Evolutionary conservation across 2,329 filamentous ascomycete species (phyloP).

Genomic region (Diaporthe capsici): DNA sequence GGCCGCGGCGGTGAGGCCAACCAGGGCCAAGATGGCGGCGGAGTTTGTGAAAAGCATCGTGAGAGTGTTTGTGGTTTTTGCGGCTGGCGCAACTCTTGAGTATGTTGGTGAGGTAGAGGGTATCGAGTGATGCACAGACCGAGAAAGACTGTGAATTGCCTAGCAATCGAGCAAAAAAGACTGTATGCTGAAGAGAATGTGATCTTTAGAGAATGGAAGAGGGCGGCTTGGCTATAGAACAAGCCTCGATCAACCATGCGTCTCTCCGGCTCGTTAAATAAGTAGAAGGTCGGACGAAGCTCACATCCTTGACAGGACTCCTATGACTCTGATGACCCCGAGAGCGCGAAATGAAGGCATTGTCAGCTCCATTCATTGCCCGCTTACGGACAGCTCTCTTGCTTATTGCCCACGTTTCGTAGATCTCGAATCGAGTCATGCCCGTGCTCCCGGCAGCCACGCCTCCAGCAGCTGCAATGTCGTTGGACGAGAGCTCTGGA

Average conservation of each 20-base stretch:
- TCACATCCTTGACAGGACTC: conserved; percentile 4
- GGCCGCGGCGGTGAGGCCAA: conserved; percentile 20
- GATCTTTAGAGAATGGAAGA: conserved; percentile 28
- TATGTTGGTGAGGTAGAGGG: background rate
- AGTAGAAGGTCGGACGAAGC: background rate
- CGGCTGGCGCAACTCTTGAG: background rate
- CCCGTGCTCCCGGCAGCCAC: conserved; percentile 3
- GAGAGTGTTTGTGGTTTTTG: background rate
- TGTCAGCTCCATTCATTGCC: conserved; percentile 13
- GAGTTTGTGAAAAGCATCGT: conserved; percentile 28
- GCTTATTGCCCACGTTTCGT: conserved; percentile 22
- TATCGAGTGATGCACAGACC: background rate
- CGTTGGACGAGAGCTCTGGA: conserved; percentile 10
- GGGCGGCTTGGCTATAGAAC: conserved; percentile 21
- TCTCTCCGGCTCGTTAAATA: conserved; percentile 18
- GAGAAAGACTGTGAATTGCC: conserved; percentile 13
- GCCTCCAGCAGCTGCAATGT: conserved; percentile 14
- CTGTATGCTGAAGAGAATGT: conserved; percentile 22
- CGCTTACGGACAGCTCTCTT: conserved; percentile 5
- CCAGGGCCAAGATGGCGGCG: conserved; percentile 23
- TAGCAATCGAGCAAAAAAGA: conserved; percentile 17
- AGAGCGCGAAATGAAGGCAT: conserved; percentile 31
- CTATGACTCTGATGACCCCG: conserved; percentile 14
- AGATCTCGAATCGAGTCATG: conserved; percentile 26
- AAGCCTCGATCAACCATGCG: conserved; percentile 26